Evolutionary conservation across 2,329 filamentous ascomycete species (phyloP).

Genomic region (Penicillium sp.): DNA sequence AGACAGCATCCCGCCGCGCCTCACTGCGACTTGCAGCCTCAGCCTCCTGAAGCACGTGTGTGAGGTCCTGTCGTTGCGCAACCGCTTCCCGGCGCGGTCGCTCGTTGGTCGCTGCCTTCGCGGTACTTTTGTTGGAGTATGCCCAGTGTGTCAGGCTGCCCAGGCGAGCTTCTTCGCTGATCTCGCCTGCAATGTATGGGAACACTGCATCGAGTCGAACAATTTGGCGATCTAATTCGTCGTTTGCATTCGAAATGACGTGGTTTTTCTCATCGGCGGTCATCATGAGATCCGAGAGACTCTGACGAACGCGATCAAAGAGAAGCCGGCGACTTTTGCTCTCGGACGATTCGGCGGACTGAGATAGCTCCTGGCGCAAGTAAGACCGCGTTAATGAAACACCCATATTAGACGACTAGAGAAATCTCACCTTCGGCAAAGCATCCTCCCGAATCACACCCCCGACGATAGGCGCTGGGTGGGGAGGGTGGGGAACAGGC

Average conservation of each 20-base stretch:
- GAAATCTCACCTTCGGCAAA: conserved; percentile 28
- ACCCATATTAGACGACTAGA: not conserved
- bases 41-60: conserved; percentile 72
- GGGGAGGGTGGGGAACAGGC: conserved; percentile 33
- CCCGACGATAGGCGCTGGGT: conserved; percentile 38
- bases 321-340: conserved; percentile 58
- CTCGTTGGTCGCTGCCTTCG: conserved; percentile 62
- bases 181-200: conserved; percentile 80
- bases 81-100: conserved; percentile 76
- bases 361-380: conserved; percentile 28
- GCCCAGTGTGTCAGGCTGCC: conserved; percentile 94
- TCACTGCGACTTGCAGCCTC: conserved; percentile 84
- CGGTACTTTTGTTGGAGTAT: conserved; percentile 73
- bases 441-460: conserved; percentile 38
- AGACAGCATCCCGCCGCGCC: conserved; percentile 75
- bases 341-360: conserved; percentile 35
- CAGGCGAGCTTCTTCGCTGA: conserved; percentile 91
- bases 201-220: conserved; percentile 82
- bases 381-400: conserved; percentile 5
- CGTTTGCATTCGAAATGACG: conserved; percentile 87
- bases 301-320: conserved; percentile 73
- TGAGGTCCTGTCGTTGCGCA: conserved; percentile 63
- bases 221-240: conserved; percentile 82
- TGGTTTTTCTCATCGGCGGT: conserved; percentile 98
- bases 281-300: conserved; percentile 79